phyloP scores from a whole-genome alignment of 129 eudicot species.

The Dittrichia graveolens region DNA sequence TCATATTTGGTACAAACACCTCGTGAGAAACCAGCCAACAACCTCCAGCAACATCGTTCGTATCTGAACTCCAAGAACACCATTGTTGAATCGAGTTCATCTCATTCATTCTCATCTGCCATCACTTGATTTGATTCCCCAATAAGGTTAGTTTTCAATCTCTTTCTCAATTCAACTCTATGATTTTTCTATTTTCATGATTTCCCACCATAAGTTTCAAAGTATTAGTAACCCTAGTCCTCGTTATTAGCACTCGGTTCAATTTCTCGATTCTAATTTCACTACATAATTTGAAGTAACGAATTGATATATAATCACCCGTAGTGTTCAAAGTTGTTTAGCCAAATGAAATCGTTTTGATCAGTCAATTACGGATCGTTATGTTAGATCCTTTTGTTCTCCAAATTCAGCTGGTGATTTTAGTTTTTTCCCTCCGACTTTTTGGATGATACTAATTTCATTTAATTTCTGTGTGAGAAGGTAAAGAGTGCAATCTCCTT shows the following conservation, averaged over 20 bases:
- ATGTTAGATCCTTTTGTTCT: conserved; percentile 11
- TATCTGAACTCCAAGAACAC: conserved; percentile 30
- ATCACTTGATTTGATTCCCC: conserved; percentile 12
- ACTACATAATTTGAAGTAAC: conserved; percentile 8
- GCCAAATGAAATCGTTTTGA: conserved; percentile 14
- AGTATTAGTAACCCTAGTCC: conserved; percentile 23
- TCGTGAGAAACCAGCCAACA: conserved; percentile 25
- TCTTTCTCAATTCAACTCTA: conserved; percentile 19
- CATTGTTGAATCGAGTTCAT: conserved; percentile 13
- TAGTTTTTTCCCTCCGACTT: background rate
- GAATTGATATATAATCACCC: conserved; percentile 1
- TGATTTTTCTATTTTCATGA: conserved; percentile 5
- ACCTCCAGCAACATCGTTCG: conserved; percentile 31
- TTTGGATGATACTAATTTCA: conserved; percentile 3
- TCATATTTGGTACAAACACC: conserved; percentile 10
- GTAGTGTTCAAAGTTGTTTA: background rate
- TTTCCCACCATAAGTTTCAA: background rate
- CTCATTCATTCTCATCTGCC: conserved; percentile 7
- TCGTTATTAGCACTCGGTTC: conserved; percentile 16
- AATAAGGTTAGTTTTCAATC: conserved; percentile 19
- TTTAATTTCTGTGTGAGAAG: conserved; percentile 19
- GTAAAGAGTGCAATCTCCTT: conserved; percentile 23
- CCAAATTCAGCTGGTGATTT: conserved; percentile 23
- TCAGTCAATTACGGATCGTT: conserved; percentile 10
- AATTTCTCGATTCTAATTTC: conserved; percentile 21